Evolutionary conservation across 306 rosid genomes (phyloP), one percentile per base, ranked within the genome.

Genomic region (Fragaria vesca): DNA sequence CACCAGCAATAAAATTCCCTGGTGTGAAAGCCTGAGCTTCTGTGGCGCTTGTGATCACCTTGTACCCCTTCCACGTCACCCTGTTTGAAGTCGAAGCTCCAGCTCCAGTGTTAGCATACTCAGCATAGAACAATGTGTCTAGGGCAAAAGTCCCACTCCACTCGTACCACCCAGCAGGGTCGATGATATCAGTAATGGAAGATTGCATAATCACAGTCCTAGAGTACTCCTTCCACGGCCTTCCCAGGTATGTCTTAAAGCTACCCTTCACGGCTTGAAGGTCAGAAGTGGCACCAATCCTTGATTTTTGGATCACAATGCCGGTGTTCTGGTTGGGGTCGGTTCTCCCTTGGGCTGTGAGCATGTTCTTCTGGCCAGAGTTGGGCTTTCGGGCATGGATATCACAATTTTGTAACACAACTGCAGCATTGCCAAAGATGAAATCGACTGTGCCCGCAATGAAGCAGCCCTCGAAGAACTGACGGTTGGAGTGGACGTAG

Each of bases 241-340:
- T 78, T 0, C 98, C 98, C 1, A 95, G 88, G 40, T 81, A 95
- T 0, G 98, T 88, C 1, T 87, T 87, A 81, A 95, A 88, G 61
- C 65, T 81, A 1, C 74, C 42, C 54, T 86, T 73, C 8, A 88
- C 87, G 2, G 82, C 6, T 30, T 8, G 48, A 70, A 95, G 73
- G 55, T 95, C 97, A 21, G 86, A 60, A 4, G 97, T 94, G 75
- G 98, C 89, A 2, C 91, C 98, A 2, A 95, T 90, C 45, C 95
- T 82, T 6, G 87, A 76, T 16, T 91, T 91, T 0, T 95, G 98
- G 77, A 95, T 92, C 3, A 95, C 91, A 21, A 95, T 95, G 3
- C 98, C 98, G 0, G 97, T 91, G 87, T 95, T 95, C 32, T 95
- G 98, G 79, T 95, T 95, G 0, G 97, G 98, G 72, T 95, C 98